Base-by-base conservation (phyloP, 331 rosid genomes). In the Erythrophleum ivorense region DNA sequence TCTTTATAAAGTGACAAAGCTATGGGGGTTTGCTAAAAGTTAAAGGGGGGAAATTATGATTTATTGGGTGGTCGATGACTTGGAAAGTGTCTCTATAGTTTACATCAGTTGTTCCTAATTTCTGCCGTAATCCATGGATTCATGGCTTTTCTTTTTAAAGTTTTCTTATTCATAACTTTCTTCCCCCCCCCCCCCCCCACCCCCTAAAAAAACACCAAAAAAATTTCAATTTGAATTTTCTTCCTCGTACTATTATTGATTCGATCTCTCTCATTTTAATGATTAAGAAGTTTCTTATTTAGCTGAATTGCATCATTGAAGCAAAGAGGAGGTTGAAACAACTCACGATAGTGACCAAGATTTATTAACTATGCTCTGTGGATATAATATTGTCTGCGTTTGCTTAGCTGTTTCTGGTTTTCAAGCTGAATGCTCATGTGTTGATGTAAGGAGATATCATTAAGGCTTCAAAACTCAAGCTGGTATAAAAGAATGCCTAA, bases 61-160 rank as follows among this genome's bases (percentile, higher is more conserved):
- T 16, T 36, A 54, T 48, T 48, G 64, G 52, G 58, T 71, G 38
- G 21, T 84, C 52, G 6, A 59, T 65, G 59, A 14, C 7, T 21
- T 10, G 40, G 75, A 71, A 68, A 48, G 64, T 76, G 78, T 59
- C 69, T 49, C 2, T 24, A 60, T 12, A 58, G 59, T 70, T 75
- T 49, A 29, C 24, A 76, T 83, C 67, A 55, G 64, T 71, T 54
- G 46, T 24, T 81, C 85, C 59, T 78, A 73, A 84, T 83, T 86
- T 9, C 45, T 46, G 84, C 88, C 91, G 83, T 76, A 88, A 86
- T 85, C 75, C 59, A 82, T 66, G 91, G 91, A 46, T 63, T 43
- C 5, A 9, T 50, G 75, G 38, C 34, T 66, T 62, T 38, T 33
- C 66, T 45, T 16, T 76, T 46, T 67, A 3, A 40, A 66, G 49